Evolutionary conservation across 1,139 yeast genomes (phyloP), one percentile per base, ranked within the genome.

Genomic region (Saccharomyces hybrid): DNA sequence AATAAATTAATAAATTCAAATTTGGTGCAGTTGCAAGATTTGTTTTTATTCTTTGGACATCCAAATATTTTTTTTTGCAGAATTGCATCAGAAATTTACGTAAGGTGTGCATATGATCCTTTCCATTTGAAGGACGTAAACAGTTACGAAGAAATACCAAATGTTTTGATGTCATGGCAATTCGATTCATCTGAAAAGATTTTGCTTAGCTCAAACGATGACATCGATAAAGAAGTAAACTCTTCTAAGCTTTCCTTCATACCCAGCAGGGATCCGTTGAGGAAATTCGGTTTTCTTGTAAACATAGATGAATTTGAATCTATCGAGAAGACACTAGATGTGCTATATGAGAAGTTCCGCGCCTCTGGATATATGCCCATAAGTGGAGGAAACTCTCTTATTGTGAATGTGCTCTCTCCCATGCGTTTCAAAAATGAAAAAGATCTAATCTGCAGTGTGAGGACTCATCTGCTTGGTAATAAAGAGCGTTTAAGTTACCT

Each of bases 1-100:
- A 83, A 84, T 64, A 97, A 91, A 71, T 95, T 91, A 56, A 91
- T 91, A 62, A 97, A 91, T 69, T 89, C 97, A 51, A 88, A 87
- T 71, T 95, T 88, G 74, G 88, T 90, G 57, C 97, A 91, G 24
- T 91, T 90, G 70, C 98, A 91, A 69, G 97, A 91, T 41, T 80
- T 91, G 71, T 81, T 95, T 41, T 97, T 89, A 75, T 91, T 91
- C 73, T 82, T 91, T 73, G 81, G 81, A 52, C 86, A 88, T 64
- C 67, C 78, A 28, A 97, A 91, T 66, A 87, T 86, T 53, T 88
- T 88, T 81, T 95, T 91, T 59, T 86, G 91, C 3, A 80, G 90
- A 66, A 97, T 97, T 47, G 97, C 97, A 47, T 87, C 95, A 50
- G 97, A 91, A 73, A 95, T 91, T 57, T 91, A 91, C 72, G 84